phyloP scores from a whole-genome alignment of 139 green algal genomes.

The Bryopsis sp. region DNA sequence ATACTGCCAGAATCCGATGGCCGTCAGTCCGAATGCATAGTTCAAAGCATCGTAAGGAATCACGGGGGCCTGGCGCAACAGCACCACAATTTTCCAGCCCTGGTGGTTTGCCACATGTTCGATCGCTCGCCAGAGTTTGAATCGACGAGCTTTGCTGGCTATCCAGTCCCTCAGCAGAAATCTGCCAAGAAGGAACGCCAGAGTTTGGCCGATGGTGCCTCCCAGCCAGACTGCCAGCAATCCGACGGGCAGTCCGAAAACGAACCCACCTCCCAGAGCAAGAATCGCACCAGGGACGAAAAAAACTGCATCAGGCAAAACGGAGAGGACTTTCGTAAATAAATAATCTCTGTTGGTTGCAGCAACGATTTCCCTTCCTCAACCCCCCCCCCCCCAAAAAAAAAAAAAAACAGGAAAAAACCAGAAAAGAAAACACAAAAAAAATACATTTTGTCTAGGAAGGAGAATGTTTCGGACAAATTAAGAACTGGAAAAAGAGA shows the following conservation, averaged over 20 bases:
- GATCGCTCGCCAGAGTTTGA: constrained; percentile 16
- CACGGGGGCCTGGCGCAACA: constrained; percentile 21
- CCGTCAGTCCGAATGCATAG: constrained; percentile 23
- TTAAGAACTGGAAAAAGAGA: neutral
- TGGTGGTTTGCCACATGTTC: constrained; percentile 17
- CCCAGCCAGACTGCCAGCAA: neutral
- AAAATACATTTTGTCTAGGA: neutral
- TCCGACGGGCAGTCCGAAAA: neutral
- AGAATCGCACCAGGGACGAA: neutral
- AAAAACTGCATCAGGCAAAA: neutral
- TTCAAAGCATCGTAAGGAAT: constrained; percentile 25
- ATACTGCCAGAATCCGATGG: constrained; percentile 6
- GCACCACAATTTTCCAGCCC: constrained; percentile 23
- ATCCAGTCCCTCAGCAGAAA: neutral
- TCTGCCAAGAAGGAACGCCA: neutral
- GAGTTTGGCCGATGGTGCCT: neutral
- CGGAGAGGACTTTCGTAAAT: neutral
- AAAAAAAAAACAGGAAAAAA: neutral
- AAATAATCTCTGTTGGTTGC: neutral
- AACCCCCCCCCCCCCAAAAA: neutral
- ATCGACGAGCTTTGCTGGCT: neutral
- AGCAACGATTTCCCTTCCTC: neutral
- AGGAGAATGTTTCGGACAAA: neutral
- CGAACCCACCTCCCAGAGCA: neutral
- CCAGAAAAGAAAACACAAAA: neutral